phyloP scores from a whole-genome alignment of 257 asterid species.

The Osmanthus fragrans region DNA sequence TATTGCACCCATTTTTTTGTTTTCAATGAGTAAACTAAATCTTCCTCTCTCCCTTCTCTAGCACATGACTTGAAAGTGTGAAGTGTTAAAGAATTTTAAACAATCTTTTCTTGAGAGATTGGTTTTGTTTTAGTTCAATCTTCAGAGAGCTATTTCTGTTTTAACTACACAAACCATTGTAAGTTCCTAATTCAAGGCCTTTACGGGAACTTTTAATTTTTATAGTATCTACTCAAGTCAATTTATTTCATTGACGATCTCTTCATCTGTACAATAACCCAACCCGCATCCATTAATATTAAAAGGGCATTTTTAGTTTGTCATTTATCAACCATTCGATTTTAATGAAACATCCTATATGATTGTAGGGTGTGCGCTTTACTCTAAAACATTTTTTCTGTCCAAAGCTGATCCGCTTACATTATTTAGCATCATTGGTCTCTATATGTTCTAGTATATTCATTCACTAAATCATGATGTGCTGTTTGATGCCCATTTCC shows the following conservation, averaged over 20 bases:
- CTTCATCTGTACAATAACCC: background rate
- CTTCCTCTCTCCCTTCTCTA: background rate
- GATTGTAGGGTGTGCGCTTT: too few relatives aligned
- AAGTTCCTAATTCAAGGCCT: background rate
- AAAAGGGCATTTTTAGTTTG: background rate
- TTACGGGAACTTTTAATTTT: background rate
- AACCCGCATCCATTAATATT: background rate
- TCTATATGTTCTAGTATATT: background rate
- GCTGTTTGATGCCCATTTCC: background rate
- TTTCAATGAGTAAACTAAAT: background rate
- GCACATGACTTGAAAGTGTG: background rate
- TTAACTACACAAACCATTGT: too few relatives aligned
- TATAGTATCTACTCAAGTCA: too few relatives aligned
- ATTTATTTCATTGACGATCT: background rate
- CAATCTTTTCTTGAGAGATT: background rate
- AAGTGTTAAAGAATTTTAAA: background rate
- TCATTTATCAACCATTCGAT: too few relatives aligned
- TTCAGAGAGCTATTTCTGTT: background rate
- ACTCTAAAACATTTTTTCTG: too few relatives aligned
- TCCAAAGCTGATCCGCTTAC: background rate
- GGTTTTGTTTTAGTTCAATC: background rate
- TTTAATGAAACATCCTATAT: too few relatives aligned
- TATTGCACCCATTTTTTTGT: background rate
- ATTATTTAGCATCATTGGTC: background rate
- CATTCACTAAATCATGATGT: background rate